phyloP scores from a whole-genome alignment of 768 basidiomycete genomes.

The Saitozyma podzolica region DNA sequence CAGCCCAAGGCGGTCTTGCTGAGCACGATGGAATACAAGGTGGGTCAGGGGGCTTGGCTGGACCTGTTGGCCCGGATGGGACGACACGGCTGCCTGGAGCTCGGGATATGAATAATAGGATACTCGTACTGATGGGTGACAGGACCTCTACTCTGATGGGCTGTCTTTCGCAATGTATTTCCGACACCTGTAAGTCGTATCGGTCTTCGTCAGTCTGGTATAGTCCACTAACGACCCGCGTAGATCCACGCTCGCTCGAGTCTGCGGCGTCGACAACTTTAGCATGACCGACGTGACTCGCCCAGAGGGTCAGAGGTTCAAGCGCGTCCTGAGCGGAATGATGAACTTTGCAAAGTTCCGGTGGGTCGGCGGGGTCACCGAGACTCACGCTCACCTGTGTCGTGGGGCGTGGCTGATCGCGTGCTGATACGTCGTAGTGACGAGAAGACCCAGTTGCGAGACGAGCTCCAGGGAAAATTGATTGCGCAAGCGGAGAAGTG shows the following conservation, averaged over 20 bases:
- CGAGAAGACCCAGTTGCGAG: conserved; percentile 31
- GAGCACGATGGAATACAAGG: conserved; percentile 51
- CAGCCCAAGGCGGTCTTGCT: conserved; percentile 42
- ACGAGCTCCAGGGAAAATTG: conserved; percentile 58
- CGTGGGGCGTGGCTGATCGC: too few relatives aligned
- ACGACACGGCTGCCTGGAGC: too few relatives aligned
- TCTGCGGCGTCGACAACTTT: conserved; percentile 58
- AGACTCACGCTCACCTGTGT: background rate
- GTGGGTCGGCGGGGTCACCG: conserved; percentile 54
- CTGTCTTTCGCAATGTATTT: conserved; percentile 50
- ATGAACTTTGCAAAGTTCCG: conserved; percentile 93
- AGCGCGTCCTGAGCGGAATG: conserved; percentile 76
- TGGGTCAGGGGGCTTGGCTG: conserved; percentile 9
- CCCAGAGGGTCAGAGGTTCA: conserved; percentile 74
- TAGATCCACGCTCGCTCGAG: too few relatives aligned
- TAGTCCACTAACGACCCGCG: too few relatives aligned
- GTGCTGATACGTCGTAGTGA: conserved; percentile 19
- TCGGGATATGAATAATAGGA: too few relatives aligned
- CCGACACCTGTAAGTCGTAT: conserved; percentile 34
- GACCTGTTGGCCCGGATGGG: too few relatives aligned
- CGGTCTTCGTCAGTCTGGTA: too few relatives aligned
- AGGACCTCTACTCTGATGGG: conserved; percentile 40
- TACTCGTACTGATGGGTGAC: background rate
- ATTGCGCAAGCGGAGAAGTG: conserved; percentile 36
- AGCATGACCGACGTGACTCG: conserved; percentile 69